Base-by-base conservation (phyloP, 2,329 filamentous ascomycete genomes). In the Botryotinia calthae region DNA sequence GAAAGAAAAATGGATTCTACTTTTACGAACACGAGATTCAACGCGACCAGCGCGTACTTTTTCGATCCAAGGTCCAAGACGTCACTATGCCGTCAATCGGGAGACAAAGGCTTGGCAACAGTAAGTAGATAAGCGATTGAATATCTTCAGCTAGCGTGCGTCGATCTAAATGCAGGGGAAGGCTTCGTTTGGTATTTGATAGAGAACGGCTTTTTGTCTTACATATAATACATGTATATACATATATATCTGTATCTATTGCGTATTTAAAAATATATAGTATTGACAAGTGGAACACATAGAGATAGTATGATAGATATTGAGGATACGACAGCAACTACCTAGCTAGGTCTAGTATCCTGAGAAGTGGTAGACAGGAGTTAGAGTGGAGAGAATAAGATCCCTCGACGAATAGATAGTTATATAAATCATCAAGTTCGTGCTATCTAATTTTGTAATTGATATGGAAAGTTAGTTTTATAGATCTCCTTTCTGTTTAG, bases 21-120 rank as follows among this genome's bases (percentile, higher is more conserved):
- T 61, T 61, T 61, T 16, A 40, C 58, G 22, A 61, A 37, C 37
- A 61, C 58, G 34, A 61, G 12, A 22, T 40, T 40, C 22, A 40
- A 62, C 34, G 34, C 34, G 59, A 42, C 34, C 59, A 62, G 22
- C 61, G 37, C 37, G 16, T 54, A n/a, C 48, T 54, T n/a, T 44
- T n/a, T 63, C 61, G 61, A 63, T 63, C 61, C n/a, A 63, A 63
- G 37, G 16, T 63, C 61, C 10, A 44, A 44, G 61, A 62, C 59
- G 59, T 62, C 59, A 62, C 59, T 40, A 62, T 62, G 59, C 40
- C 44, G 61, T 18, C 7, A 42, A 63, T 63, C 61, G 61, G n/a
- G 25, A 42, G 25, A 8, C 40, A 44, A n/a, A 63, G 8, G 25
- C n/a, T 42, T 42, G 40, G 37, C n/a, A 1, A 18, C 14, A 44